phyloP scores from a whole-genome alignment of 2,329 filamentous ascomycete genomes.

The Akanthomyces uredinophilus region DNA sequence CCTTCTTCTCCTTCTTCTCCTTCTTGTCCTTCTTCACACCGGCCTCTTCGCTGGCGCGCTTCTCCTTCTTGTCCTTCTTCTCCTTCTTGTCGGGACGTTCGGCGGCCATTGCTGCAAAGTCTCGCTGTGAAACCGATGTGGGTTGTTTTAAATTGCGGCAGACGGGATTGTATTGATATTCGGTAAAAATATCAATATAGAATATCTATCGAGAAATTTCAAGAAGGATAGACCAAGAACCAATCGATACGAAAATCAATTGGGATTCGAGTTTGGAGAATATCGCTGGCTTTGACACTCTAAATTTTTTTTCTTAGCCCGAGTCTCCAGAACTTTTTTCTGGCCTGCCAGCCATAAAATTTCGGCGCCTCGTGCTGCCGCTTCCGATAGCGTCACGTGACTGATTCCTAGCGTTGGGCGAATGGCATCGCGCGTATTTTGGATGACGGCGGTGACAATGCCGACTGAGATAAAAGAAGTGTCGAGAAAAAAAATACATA shows the following conservation, averaged over 20 bases:
- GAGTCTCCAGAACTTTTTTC: constrained; percentile 10
- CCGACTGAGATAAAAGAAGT: not conserved
- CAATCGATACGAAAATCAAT: not conserved
- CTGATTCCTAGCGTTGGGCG: not conserved
- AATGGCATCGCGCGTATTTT: constrained; percentile 5
- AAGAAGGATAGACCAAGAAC: not conserved
- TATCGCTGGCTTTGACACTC: not conserved
- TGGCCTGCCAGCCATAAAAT: constrained; percentile 20
- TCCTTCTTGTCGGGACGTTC: constrained; percentile 47
- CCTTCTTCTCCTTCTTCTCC: constrained; percentile 63
- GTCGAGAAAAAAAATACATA: not conserved
- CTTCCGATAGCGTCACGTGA: constrained; percentile 17
- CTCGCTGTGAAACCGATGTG: constrained; percentile 17
- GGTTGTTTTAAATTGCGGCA: not conserved
- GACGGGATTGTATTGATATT: not conserved
- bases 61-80: constrained; percentile 59
- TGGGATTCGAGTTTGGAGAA: not conserved
- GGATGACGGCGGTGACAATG: not conserved
- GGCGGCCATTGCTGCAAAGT: constrained; percentile 36
- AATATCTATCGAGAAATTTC: not conserved
- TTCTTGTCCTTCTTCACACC: constrained; percentile 53
- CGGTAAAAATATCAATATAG: not conserved
- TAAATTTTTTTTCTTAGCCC: constrained; percentile 1
- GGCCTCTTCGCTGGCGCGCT: constrained; percentile 50
- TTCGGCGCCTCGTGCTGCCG: constrained; percentile 30